Conservation (phyloP, 225 moss, liverwort and hornwort species). For the Climacium dendroides region DNA sequence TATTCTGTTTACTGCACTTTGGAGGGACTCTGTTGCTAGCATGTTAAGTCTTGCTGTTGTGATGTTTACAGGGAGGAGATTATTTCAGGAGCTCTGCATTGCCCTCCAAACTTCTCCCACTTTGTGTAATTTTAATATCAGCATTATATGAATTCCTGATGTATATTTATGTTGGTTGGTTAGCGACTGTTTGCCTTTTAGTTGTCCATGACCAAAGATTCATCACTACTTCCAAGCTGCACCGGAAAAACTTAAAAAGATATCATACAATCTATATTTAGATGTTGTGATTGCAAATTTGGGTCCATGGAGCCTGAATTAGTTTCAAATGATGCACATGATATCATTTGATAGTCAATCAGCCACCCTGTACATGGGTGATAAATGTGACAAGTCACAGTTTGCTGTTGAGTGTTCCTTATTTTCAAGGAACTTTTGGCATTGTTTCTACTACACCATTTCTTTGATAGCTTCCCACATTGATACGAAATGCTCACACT, state of each 20-base stretch:
- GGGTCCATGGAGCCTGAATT: background rate
- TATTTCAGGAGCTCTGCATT: conserved; percentile 38
- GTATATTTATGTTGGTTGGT: background rate
- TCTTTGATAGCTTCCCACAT: background rate
- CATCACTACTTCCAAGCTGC: background rate
- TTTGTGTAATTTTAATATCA: background rate
- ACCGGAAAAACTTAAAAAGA: background rate
- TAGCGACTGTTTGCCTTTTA: background rate
- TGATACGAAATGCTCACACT: background rate
- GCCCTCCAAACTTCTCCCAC: background rate
- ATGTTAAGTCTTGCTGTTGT: background rate
- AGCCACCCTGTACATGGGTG: background rate
- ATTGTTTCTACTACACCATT: background rate
- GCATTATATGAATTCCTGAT: background rate
- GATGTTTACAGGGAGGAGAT: conserved; percentile 47
- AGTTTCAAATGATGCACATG: background rate
- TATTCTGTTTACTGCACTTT: conserved; percentile 5
- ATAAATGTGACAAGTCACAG: too few species aligned
- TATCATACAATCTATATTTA: background rate
- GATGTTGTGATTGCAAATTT: background rate
- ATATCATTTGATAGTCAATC: background rate
- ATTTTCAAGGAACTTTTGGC: background rate
- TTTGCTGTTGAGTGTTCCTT: background rate
- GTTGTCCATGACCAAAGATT: background rate
- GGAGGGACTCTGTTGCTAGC: conserved; percentile 2